Evolutionary conservation across 805 yeast genomes (phyloP).

Genomic region (Kazachstania bromeliacearum): DNA sequence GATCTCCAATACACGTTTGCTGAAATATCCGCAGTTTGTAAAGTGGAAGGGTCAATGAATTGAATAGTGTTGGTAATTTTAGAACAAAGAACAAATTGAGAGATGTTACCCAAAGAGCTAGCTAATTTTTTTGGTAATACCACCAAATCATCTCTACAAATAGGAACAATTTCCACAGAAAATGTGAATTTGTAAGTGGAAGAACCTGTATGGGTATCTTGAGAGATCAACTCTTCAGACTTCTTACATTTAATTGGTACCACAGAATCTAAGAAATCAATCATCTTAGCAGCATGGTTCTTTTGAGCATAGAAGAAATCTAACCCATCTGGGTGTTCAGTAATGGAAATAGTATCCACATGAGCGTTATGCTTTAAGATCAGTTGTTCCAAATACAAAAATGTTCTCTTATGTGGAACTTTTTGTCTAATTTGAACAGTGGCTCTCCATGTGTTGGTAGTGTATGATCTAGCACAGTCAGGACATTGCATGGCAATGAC

Average conservation of each 20-base stretch:
- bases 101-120: constrained; percentile 68
- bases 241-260: constrained; percentile 76
- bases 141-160: constrained; percentile 93
- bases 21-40: constrained; percentile 67
- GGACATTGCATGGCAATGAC: constrained; percentile 96
- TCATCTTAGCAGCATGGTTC: constrained; percentile 89
- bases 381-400: constrained; percentile 88
- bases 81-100: constrained; percentile 75
- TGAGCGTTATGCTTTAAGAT: constrained; percentile 90
- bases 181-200: constrained; percentile 83
- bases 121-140: constrained; percentile 86
- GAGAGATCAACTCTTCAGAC: constrained; percentile 85
- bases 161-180: constrained; percentile 90
- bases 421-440: constrained; percentile 96
- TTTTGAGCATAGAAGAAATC: constrained; percentile 86
- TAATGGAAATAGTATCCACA: constrained; percentile 84
- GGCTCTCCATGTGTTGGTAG: constrained; percentile 97
- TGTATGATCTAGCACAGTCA: constrained; percentile 95
- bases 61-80: constrained; percentile 77
- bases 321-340: constrained; percentile 87
- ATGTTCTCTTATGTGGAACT: constrained; percentile 93
- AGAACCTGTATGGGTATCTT: constrained; percentile 85
- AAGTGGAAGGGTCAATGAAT: constrained; percentile 74
- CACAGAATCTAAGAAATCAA: constrained; percentile 77
- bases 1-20: constrained; percentile 70